Evolutionary conservation across 2,329 filamentous ascomycete genomes (phyloP), one percentile per base, ranked within the genome.

Genomic region (Cladosporium sp.): DNA sequence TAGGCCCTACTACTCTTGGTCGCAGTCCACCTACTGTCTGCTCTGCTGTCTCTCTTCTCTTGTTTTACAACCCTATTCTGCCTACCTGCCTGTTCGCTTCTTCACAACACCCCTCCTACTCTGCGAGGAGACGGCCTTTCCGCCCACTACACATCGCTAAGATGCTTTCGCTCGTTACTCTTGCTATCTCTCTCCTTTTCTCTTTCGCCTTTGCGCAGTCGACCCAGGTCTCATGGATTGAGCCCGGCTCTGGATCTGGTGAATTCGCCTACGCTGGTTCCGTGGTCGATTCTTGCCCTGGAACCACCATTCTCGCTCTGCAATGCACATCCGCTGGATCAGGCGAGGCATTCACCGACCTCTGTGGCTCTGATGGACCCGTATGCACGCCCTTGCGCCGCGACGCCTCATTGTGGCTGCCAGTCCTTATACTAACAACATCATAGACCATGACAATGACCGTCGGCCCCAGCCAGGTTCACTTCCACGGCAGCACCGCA

Each of bases 131-230:
- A 38, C 43, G 43, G 43, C 43, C 43, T 40, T 33, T 22, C 29
- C 29, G 29, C 16, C 13, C 32, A 35, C 13, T 9, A 4, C 20
- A 46, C 22, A 46, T 46, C 33, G 45, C 36, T 36, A 48, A 36
- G 45, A 48, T 48, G 45, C 45, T 48, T 32, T 48, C 45, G 39
- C 45, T 48, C 45, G 45, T 40, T 48, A 40, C 45, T 20, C 45
- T 48, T 40, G 38, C 45, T 12, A 16, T 48, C 20, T 40, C 45
- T 13, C 36, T 48, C 36, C 36, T 48, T 27, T 27, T 48, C n/a
- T 39, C 22, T 27, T 39, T 40, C 20, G 45, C 45, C 16, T 15
- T 35, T 13, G 45, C 45, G 45, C 45, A 48, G 19, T 40, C 36
- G 16, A 32, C 36, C n/a, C 9, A 18, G 16, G 35, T 48, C 35